Evolutionary conservation across 2,329 filamentous ascomycete genomes (phyloP).

Genomic region (Aureobasidium sp.): DNA sequence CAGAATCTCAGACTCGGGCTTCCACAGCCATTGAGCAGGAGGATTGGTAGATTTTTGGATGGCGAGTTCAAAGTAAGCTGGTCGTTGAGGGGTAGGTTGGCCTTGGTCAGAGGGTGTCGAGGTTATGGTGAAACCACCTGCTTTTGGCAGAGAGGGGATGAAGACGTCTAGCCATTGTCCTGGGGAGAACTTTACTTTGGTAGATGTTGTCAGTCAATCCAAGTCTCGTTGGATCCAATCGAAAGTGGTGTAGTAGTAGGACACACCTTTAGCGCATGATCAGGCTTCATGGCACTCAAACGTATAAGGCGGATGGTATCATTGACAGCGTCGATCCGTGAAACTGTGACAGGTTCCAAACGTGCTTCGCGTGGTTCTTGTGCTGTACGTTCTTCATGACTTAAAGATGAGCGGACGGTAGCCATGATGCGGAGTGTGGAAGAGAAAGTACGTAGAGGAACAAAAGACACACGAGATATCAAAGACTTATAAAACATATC

Average conservation of each 20-base stretch:
- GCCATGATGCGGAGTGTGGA: slow-evolving; percentile 24
- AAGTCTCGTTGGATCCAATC: background rate
- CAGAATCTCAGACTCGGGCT: slow-evolving; percentile 48
- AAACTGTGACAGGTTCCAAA: slow-evolving; percentile 56
- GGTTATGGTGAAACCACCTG: slow-evolving; percentile 84
- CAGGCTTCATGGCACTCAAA: slow-evolving; percentile 49
- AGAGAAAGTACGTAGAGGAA: background rate
- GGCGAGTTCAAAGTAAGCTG: slow-evolving; percentile 65
- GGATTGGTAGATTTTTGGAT: slow-evolving; percentile 67
- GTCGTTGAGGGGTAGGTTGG: slow-evolving; percentile 19
- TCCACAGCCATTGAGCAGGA: slow-evolving; percentile 71
- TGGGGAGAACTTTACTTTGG: slow-evolving; percentile 57
- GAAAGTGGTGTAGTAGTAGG: background rate
- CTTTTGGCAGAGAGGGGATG: slow-evolving; percentile 59
- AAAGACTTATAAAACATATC: background rate
- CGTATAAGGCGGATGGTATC: slow-evolving; percentile 60
- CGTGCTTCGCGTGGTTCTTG: slow-evolving; percentile 62
- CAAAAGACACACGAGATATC: background rate
- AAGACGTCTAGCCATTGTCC: slow-evolving; percentile 88
- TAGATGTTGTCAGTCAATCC: background rate
- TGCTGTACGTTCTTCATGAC: slow-evolving; percentile 66
- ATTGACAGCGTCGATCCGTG: slow-evolving; percentile 58
- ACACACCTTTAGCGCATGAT: slow-evolving; percentile 27
- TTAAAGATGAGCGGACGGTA: slow-evolving; percentile 26
- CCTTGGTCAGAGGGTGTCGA: slow-evolving; percentile 55